Percentiles rank a stretch among this genome's conserved stretches.
These are phyloP conservation scores for Geotrichum restrictum DNA, from an alignment of 1,139 yeast species.

Conservation along the genomic window DNA sequence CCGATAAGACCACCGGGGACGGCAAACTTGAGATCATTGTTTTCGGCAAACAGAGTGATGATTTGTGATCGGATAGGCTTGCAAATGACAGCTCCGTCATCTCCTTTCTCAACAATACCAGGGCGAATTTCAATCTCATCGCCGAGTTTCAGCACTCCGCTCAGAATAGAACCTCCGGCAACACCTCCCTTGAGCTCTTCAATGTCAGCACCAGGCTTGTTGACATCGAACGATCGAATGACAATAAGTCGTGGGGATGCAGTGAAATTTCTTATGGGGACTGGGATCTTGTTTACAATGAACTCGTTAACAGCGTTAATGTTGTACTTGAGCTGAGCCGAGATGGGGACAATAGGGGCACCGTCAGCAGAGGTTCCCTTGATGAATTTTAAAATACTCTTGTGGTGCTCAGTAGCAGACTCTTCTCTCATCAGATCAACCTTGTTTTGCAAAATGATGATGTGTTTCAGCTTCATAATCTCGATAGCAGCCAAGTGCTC, in stretches of 20 bases:
- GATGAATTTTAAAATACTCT: constrained; percentile 84
- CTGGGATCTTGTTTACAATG: constrained; percentile 92
- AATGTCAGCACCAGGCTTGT: constrained; percentile 97
- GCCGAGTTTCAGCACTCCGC: constrained; percentile 94
- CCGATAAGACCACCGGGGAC: constrained; percentile 99
- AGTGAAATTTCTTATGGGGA: constrained; percentile 89
- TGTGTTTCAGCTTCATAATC: constrained; percentile 97
- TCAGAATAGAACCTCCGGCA: constrained; percentile 97
- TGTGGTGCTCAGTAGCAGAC: constrained; percentile 90
- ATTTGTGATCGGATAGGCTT: constrained; percentile 93
- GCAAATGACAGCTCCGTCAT: constrained; percentile 83
- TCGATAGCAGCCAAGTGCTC: constrained; percentile 99
- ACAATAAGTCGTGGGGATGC: constrained; percentile 95
- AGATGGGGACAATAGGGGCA: constrained; percentile 97
- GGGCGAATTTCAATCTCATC: constrained; percentile 99
- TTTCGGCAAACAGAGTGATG: constrained; percentile 93
- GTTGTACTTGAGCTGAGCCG: constrained; percentile 97
- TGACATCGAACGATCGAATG: constrained; percentile 96
- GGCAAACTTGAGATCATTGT: constrained; percentile 95
- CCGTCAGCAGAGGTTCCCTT: constrained; percentile 98
- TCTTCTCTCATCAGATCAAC: constrained; percentile 98
- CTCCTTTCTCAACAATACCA: constrained; percentile 91
- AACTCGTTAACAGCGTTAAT: constrained; percentile 97
- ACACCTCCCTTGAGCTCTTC: constrained; percentile 99
- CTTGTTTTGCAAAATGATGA: constrained; percentile 92